Base-by-base conservation (phyloP, 116 monocot species). In the Zostera marina region DNA sequence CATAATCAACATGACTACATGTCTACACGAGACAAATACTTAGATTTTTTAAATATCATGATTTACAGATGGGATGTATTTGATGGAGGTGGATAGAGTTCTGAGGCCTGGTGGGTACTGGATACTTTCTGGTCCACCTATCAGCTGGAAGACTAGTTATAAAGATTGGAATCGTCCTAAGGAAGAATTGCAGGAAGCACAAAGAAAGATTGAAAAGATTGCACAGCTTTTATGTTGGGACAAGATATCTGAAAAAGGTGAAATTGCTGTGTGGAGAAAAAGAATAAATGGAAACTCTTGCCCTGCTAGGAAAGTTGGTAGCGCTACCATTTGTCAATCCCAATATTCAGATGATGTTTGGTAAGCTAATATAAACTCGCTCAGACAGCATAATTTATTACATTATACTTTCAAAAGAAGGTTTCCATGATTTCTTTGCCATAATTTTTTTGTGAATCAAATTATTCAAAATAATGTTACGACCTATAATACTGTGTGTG, bases 31-130 rank as follows among this genome's bases (percentile, higher is more conserved):
- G 2, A 13, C 14, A 32, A 11, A 11, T 56, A 25, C 38, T 23
- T 13, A 12, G 11, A 0, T 8, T 8, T 12, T 32, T 32, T 25
- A 5, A 56, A 25, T 9, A 11, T 12, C 14, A 12, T 45, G 6
- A 22, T 51, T 41, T 66, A 43, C 61, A 85, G 85, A 72, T 74
- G 85, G 85, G 32, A 81, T 80, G 78, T 86, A 86, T 70, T 67
- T 86, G 75, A 81, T 86, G 81, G 85, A 86, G 51, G 78, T 86
- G 17, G 85, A 85, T 73, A 68, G 85, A 10, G 81, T 85, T 48
- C 81, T 85, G 11, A 75, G 81, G 53, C 85, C 85, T 59, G 85
- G 85, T 41, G 85, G 85, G 22, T 85, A 73, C 54, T 85, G 85
- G 85, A 69, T 85, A 32, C 78, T 81, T 19, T 85, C 85, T n/a